Evolutionary conservation across 2,329 filamentous ascomycete species (phyloP).

Genomic region (Paraphoma sp.): DNA sequence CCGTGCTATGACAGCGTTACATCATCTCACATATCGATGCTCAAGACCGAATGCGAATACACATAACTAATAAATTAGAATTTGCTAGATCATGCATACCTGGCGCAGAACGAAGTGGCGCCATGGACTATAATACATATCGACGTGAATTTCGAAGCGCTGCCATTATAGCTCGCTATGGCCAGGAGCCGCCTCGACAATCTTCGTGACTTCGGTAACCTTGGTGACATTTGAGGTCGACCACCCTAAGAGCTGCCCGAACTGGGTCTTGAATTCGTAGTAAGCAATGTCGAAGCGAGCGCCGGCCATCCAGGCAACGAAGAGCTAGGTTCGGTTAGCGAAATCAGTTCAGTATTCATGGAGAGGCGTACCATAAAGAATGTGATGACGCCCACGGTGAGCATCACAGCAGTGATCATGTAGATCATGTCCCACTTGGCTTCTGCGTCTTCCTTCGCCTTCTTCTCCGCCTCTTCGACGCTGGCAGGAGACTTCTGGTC

Average conservation of each 20-base stretch:
- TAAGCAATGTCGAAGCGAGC: slow-evolving; percentile 80
- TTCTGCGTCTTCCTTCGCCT: slow-evolving; percentile 60
- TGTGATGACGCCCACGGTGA: slow-evolving; percentile 74
- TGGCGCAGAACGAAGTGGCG: slow-evolving; percentile 17
- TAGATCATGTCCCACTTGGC: slow-evolving; percentile 64
- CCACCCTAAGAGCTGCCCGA: slow-evolving; percentile 45
- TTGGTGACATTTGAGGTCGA: slow-evolving; percentile 10
- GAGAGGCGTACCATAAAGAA: slow-evolving; percentile 74
- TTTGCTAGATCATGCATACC: slow-evolving; percentile 17
- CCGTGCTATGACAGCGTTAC: slow-evolving; percentile 70
- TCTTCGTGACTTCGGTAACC: slow-evolving; percentile 17
- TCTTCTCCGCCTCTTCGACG: slow-evolving; percentile 64
- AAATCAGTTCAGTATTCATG: background rate
- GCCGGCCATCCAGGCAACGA: slow-evolving; percentile 78
- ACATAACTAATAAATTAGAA: slow-evolving; percentile 32
- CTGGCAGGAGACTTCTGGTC: slow-evolving; percentile 40
- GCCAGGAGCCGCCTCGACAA: slow-evolving; percentile 29
- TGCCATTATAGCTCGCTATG: slow-evolving; percentile 52
- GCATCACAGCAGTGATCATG: slow-evolving; percentile 70
- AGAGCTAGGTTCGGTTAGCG: slow-evolving; percentile 64
- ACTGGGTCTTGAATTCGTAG: slow-evolving; percentile 61
- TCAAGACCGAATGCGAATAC: background rate
- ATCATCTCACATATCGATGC: slow-evolving; percentile 7
- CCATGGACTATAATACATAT: slow-evolving; percentile 40
- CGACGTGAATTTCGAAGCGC: slow-evolving; percentile 18